Conservation (phyloP, 768 basidiomycete genomes). For the Collybia sp. region DNA sequence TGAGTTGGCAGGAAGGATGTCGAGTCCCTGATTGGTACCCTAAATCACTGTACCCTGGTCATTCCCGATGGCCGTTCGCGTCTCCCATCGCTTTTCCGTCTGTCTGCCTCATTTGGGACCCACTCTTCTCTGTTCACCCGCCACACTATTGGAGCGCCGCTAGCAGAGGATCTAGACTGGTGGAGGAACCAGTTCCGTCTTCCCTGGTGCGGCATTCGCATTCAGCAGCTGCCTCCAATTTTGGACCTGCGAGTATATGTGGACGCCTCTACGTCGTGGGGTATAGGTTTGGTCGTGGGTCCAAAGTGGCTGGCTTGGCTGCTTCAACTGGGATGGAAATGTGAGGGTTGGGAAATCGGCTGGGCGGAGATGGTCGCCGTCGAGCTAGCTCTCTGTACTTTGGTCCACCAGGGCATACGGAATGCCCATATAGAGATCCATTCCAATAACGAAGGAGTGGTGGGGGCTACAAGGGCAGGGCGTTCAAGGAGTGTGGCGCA, state of each 20-base stretch:
- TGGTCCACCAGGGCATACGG: neutral
- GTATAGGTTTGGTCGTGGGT: too few species aligned
- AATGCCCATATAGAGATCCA: neutral
- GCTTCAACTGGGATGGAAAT: neutral
- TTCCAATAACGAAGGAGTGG: neutral
- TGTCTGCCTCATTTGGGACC: neutral
- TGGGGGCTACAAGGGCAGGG: neutral
- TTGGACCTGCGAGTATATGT: neutral
- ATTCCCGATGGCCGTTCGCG: neutral
- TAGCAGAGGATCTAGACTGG: neutral
- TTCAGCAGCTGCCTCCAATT: neutral
- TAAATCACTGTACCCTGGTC: neutral
- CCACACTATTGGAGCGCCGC: neutral
- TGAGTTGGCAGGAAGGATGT: constrained; percentile 8
- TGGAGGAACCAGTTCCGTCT: neutral
- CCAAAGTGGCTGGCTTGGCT: neutral
- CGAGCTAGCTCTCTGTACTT: neutral
- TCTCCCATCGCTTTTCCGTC: neutral
- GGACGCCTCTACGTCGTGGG: neutral
- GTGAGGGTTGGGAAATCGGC: neutral
- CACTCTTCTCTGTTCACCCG: neutral
- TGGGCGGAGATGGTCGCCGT: neutral
- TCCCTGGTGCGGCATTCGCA: neutral
- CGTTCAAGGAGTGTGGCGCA: neutral
- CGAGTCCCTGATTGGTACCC: neutral